phyloP scores from a whole-genome alignment of 257 asterid species.

The Perilla frutescens region DNA sequence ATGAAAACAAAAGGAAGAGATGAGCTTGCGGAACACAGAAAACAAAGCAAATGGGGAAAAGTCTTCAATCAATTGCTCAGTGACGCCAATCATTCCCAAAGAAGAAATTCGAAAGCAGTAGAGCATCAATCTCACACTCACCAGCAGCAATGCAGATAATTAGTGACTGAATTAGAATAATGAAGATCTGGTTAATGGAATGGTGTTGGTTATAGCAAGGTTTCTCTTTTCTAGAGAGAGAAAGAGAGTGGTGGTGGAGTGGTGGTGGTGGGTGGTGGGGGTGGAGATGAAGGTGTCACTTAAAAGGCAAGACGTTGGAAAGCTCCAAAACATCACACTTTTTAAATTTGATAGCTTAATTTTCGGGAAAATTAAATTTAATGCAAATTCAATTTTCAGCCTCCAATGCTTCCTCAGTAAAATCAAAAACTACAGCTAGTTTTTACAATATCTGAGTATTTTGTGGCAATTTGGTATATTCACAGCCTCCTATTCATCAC shows the following conservation, averaged over 20 bases:
- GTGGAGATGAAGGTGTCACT: conserved; percentile 56
- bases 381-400: neutral
- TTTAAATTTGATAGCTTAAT: conserved; percentile 32
- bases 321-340: conserved; percentile 60
- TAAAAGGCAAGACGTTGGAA: conserved; percentile 62
- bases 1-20: conserved; percentile 31
- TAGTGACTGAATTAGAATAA: conserved; percentile 24
- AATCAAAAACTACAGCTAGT: neutral
- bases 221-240: conserved; percentile 31
- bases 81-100: conserved; percentile 36
- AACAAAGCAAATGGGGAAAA: conserved; percentile 39
- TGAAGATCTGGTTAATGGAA: conserved; percentile 42
- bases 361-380: conserved; percentile 7
- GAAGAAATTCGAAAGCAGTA: conserved; percentile 10
- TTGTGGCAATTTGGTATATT: conserved; percentile 14
- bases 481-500: too few species aligned
- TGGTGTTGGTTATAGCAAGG: conserved; percentile 30
- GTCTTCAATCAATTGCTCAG: conserved; percentile 11
- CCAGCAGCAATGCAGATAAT: conserved; percentile 41
- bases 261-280: conserved; percentile 30
- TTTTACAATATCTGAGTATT: conserved; percentile 23
- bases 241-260: conserved; percentile 41
- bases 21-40: conserved; percentile 45
- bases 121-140: conserved; percentile 40
- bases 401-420: neutral